Evolutionary conservation across 1,284 basidiomycete species (phyloP), one percentile per base, ranked within the genome.

Genomic region (Anthracocystis panici-leucophaei): DNA sequence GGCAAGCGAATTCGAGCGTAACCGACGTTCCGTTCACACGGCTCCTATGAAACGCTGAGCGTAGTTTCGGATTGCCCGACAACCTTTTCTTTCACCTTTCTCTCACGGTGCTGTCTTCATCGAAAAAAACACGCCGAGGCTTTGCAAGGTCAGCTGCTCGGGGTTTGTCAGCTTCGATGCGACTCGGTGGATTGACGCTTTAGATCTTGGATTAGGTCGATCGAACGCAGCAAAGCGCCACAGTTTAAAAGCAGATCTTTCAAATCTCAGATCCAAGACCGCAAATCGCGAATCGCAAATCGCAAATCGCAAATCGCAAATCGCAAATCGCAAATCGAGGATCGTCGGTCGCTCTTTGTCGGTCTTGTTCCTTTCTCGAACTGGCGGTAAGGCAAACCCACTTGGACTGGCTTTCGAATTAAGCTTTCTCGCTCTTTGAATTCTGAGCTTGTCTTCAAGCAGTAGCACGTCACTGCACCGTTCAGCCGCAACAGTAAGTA

Each of bases 11-110:
- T 29, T 20, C 27, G 44, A 57, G 23, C 35, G 18, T 33, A 44
- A 33, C 25, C 50, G 35, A 35, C 21, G 11, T 12, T 52, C 50
- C 25, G 51, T 41, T 27, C 8, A 4, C 38, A 48, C 44, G 61
- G 61, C 41, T 53, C 44, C 48, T 23, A 53, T 57, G 35, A 56
- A 66, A 52, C 44, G 38, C 21, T 40, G 42, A 60, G 57, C 53
- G 40, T 51, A 46, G n/a, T 29, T 38, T 65, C 56, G 46, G 27
- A 56, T 45, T 44, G 25, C 9, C 41, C 56, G 63, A 55, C 35
- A 8, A 27, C 14, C 45, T 38, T 16, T 38, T 38, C 35, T 38
- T 10, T 3, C 12, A 14, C 20, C 6, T 8, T 18, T 35, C n/a
- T 49, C 48, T 31, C 48, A 49, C 48, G 48, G n/a, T 49, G 3